Conservation (phyloP, 2,329 filamentous ascomycete species). For the Aureobasidium subglaciale region DNA sequence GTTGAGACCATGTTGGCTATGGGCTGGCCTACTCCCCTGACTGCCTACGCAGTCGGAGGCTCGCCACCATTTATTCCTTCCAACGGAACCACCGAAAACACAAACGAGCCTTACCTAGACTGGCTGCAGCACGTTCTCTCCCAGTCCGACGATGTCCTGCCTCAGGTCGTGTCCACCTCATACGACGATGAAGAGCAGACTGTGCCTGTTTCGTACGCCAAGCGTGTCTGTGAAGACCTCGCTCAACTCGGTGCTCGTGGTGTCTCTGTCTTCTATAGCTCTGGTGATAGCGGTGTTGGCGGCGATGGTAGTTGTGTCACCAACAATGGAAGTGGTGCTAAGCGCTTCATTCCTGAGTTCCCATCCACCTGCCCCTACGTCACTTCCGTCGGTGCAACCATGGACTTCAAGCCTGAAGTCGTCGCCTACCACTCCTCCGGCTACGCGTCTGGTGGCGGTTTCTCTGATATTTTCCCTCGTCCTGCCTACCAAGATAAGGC, state of each 20-base stretch:
- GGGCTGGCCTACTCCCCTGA: slow-evolving; percentile 47
- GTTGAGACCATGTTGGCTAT: slow-evolving; percentile 54
- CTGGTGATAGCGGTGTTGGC: slow-evolving; percentile 56
- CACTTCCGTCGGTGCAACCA: slow-evolving; percentile 41
- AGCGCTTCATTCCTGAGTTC: slow-evolving; percentile 40
- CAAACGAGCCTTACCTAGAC: slow-evolving; percentile 62
- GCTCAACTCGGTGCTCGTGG: slow-evolving; percentile 61
- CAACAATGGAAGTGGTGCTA: slow-evolving; percentile 39
- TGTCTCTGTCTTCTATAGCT: slow-evolving; percentile 56
- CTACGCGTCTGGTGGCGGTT: slow-evolving; percentile 44
- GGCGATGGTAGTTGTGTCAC: slow-evolving; percentile 37
- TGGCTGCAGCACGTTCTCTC: slow-evolving; percentile 54
- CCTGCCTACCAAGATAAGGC: slow-evolving; percentile 39
- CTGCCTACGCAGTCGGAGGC: slow-evolving; percentile 55
- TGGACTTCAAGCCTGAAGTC: slow-evolving; percentile 37
- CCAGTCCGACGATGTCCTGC: slow-evolving; percentile 47
- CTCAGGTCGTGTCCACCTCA: slow-evolving; percentile 56
- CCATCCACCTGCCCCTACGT: slow-evolving; percentile 43
- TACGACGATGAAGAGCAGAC: slow-evolving; percentile 63
- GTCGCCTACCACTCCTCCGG: slow-evolving; percentile 43
- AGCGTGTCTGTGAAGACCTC: slow-evolving; percentile 56
- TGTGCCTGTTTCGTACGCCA: slow-evolving; percentile 54
- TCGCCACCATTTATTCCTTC: slow-evolving; percentile 47
- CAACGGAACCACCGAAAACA: slow-evolving; percentile 40
- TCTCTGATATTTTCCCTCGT: slow-evolving; percentile 39